Percentiles rank a stretch among this genome's conserved stretches.
phyloP scores from a whole-genome alignment of 495 filamentous ascomycete species.

The Xylaria bambusicola region DNA sequence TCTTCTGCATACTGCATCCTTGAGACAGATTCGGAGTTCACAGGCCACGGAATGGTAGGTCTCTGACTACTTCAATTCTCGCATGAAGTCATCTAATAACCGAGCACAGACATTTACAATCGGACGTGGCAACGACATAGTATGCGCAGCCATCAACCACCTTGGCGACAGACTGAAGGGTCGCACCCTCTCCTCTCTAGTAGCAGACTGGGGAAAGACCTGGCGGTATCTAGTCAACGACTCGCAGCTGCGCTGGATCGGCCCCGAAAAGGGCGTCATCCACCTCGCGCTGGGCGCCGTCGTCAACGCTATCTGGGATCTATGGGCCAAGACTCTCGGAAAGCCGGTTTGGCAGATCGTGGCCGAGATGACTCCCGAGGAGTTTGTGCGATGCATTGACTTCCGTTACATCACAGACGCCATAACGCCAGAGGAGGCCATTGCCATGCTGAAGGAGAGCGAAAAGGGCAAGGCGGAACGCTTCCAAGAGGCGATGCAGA shows the following conservation, averaged over 20 bases:
- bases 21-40: slow-evolving; percentile 69
- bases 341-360: slow-evolving; percentile 93
- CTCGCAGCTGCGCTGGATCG: slow-evolving; percentile 91
- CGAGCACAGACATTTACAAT: slow-evolving; percentile 83
- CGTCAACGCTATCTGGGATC: slow-evolving; percentile 92
- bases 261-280: slow-evolving; percentile 92
- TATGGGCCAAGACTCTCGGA: slow-evolving; percentile 82
- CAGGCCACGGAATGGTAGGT: slow-evolving; percentile 87
- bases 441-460: slow-evolving; percentile 64
- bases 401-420: slow-evolving; percentile 94
- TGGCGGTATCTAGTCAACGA: slow-evolving; percentile 91
- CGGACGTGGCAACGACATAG: slow-evolving; percentile 91
- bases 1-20: slow-evolving; percentile 92
- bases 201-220: slow-evolving; percentile 80
- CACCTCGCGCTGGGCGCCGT: slow-evolving; percentile 89
- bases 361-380: slow-evolving; percentile 83
- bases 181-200: slow-evolving; percentile 73
- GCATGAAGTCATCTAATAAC: slow-evolving; percentile 14
- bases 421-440: slow-evolving; percentile 82
- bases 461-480: slow-evolving; percentile 66
- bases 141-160: slow-evolving; percentile 80
- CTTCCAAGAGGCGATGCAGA: slow-evolving; percentile 67
- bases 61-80: not conserved
- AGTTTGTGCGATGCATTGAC: slow-evolving; percentile 85
- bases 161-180: slow-evolving; percentile 71